phyloP scores from a whole-genome alignment of 345 rosid species.

The Rhizophora apiculata region DNA sequence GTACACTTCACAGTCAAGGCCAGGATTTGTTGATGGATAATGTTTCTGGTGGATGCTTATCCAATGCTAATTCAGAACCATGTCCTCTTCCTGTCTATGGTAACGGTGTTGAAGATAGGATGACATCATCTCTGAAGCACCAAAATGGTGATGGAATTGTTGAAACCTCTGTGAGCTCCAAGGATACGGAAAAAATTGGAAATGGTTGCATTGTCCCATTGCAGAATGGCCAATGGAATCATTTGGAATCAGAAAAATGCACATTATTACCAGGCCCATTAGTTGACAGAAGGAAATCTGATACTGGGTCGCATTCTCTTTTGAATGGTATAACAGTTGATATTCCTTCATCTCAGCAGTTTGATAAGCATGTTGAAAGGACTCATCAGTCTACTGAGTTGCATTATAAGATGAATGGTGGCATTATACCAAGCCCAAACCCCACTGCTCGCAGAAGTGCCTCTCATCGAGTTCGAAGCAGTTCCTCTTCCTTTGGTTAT shows the following conservation, averaged over 20 bases:
- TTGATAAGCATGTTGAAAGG: conserved; percentile 32
- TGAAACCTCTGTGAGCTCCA: conserved; percentile 29
- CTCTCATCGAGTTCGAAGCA: conserved; percentile 64
- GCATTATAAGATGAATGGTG: conserved; percentile 56
- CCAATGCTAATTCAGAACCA: conserved; percentile 19
- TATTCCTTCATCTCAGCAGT: conserved; percentile 47
- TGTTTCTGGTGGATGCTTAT: conserved; percentile 19
- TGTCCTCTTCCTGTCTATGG: conserved; percentile 17
- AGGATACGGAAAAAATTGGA: conserved; percentile 31
- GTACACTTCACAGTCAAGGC: conserved; percentile 10
- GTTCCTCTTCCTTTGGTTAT: conserved; percentile 44
- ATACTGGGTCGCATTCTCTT: conserved; percentile 28
- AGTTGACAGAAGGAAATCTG: conserved; percentile 32
- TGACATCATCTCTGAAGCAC: conserved; percentile 12
- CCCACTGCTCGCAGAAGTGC: conserved; percentile 88
- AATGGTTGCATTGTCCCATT: conserved; percentile 17
- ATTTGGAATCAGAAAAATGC: conserved; percentile 31
- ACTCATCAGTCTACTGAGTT: conserved; percentile 46
- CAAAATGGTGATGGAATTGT: conserved; percentile 17
- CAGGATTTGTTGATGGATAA: conserved; percentile 16
- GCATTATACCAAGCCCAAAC: conserved; percentile 61
- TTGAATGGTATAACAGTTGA: conserved; percentile 49
- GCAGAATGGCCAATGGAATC: conserved; percentile 29
- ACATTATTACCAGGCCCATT: conserved; percentile 19
- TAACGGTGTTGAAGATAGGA: conserved; percentile 12